phyloP scores from a whole-genome alignment of 768 basidiomycete genomes.

The Collybia sp. region DNA sequence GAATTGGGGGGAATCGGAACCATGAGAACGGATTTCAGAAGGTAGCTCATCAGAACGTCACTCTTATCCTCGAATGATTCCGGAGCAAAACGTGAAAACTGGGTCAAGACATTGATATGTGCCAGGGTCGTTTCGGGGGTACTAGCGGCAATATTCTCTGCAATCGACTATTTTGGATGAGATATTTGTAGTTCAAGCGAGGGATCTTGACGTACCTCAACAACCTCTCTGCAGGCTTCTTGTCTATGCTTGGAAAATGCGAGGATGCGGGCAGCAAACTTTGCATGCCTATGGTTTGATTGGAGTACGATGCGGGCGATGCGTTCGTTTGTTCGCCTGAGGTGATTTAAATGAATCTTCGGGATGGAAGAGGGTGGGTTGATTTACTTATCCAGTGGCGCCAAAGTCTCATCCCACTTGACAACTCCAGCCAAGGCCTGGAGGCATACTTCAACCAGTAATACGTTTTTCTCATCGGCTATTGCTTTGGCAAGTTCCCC shows the following conservation, averaged over 20 bases:
- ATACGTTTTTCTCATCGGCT: constrained; percentile 53
- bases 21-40: constrained; percentile 71
- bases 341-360: background rate
- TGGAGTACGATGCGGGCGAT: constrained; percentile 55
- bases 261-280: constrained; percentile 79
- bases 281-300: constrained; percentile 64
- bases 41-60: constrained; percentile 65
- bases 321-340: constrained; percentile 64
- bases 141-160: constrained; percentile 41
- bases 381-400: constrained; percentile 64
- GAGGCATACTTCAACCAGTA: constrained; percentile 60
- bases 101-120: constrained; percentile 65
- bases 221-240: constrained; percentile 44
- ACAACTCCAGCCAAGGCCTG: constrained; percentile 73
- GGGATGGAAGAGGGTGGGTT: background rate
- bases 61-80: constrained; percentile 77
- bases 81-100: constrained; percentile 65
- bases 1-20: constrained; percentile 38
- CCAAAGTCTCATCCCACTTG: constrained; percentile 51
- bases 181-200: background rate
- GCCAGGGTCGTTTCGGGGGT: constrained; percentile 53
- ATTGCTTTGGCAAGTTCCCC: constrained; percentile 73
- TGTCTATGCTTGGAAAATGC: constrained; percentile 52
- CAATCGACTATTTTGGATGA: constrained; percentile 44
- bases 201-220: constrained; percentile 48